Conservation (phyloP, 306 rosid genomes). For the Acacia acuminata region DNA sequence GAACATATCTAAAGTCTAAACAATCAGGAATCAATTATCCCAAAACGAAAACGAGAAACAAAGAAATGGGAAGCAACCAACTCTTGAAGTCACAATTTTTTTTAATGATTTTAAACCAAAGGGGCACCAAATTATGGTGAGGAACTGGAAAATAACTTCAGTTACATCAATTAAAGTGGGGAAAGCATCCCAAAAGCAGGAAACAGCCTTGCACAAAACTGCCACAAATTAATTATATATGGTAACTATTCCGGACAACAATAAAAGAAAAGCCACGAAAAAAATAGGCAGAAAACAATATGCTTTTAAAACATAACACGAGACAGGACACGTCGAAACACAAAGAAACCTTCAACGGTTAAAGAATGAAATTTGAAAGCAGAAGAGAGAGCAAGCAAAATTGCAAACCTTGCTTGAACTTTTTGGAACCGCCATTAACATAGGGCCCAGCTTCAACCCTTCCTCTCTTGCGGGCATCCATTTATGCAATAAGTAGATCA, state of each 20-base stretch:
- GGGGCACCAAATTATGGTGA: background rate
- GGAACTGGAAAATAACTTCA: background rate
- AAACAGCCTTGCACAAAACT: background rate
- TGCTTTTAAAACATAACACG: background rate
- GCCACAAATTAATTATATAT: background rate
- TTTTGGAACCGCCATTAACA: constrained; percentile 49
- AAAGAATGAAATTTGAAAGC: background rate
- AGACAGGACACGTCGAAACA: background rate
- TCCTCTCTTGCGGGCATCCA: constrained; percentile 56
- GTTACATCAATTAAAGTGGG: background rate
- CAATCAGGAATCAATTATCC: background rate
- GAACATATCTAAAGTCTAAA: no score
- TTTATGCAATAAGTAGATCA: constrained; percentile 32
- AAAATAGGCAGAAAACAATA: background rate
- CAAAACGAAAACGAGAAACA: background rate
- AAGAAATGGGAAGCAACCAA: background rate
- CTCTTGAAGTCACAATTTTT: background rate
- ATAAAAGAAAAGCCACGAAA: background rate
- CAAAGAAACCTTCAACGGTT: background rate
- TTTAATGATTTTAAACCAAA: background rate
- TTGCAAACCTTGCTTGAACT: constrained; percentile 47
- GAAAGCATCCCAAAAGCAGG: background rate
- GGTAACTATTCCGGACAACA: background rate
- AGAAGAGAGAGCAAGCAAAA: background rate
- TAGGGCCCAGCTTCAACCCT: constrained; percentile 40